Conservation (phyloP, 257 asterid genomes). For the Jacaranda mimosifolia region DNA sequence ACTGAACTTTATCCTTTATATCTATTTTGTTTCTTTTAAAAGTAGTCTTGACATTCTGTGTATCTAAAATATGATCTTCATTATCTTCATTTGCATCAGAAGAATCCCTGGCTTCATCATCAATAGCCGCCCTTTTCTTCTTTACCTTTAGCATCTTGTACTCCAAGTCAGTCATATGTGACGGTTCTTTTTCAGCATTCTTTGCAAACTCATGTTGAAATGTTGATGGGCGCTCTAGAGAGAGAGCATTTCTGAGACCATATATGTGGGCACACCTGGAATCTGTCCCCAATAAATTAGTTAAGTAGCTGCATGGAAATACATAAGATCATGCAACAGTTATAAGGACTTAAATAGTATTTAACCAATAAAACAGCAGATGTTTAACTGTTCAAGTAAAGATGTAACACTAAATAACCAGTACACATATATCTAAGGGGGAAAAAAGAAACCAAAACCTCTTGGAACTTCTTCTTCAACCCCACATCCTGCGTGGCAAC, state of each 20-base stretch:
- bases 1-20: conserved; percentile 49
- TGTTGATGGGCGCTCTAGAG: conserved; percentile 81
- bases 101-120: conserved; percentile 56
- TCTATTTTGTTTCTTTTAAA: conserved; percentile 42
- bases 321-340: too few species aligned
- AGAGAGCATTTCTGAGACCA: conserved; percentile 83
- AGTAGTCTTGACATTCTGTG: conserved; percentile 36
- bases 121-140: conserved; percentile 50
- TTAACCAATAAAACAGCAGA: not conserved
- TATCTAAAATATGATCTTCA: conserved; percentile 38
- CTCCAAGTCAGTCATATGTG: conserved; percentile 75
- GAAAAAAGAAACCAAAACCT: conserved; percentile 56
- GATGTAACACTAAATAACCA: too few species aligned
- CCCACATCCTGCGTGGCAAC: conserved; percentile 94
- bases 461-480: conserved; percentile 69
- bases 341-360: too few species aligned
- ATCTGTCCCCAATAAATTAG: conserved; percentile 55
- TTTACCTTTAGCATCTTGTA: conserved; percentile 50
- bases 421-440: not conserved
- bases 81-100: conserved; percentile 54
- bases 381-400: conserved; percentile 13
- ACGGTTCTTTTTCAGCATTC: conserved; percentile 76
- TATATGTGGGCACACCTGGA: conserved; percentile 89
- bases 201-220: conserved; percentile 70
- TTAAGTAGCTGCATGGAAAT: too few species aligned